Base-by-base conservation (phyloP, 164 flowering plant species). In the Euptelea pleiosperma region DNA sequence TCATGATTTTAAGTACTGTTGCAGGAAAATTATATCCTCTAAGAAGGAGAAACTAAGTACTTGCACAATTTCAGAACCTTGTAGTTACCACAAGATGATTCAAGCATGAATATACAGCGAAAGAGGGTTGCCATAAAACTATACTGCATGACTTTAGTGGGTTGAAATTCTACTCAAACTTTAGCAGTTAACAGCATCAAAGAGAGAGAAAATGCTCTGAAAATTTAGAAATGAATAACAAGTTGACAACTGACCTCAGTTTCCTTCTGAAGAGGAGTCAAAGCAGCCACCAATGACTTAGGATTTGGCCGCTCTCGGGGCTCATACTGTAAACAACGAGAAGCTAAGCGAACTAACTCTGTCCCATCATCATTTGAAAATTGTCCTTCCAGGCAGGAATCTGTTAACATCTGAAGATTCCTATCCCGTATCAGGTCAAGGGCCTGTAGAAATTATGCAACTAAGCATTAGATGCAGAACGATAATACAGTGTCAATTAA, bases 361-460 rank as follows among this genome's bases (percentile, higher is more conserved):
- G 93, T 91, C 14, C 89, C 91, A 61, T 90, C 95, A 72, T 84
- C 87, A 70, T 70, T 70, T 39, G 96, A 79, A 70, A 88, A 86
- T 60, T 91, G 91, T 10, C 98, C 98, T 73, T 91, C 98, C 72
- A 91, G 77, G 70, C 96, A 91, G 55, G 98, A 91, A 75, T 91
- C 98, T 8, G 87, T 86, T 28, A 91, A 73, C 86, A 79, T 88
- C 74, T 84, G 91, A 65, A 88, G 67, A 70, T 88, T 91, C 68
- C 91, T 74, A 75, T 84, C 98, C 48, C 85, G 73, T 61, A 91
- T 91, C 36, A 91, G 68, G 72, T 91, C 98, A 56, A 91, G 83
- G 8, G 98, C 98, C 98, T 91, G 93, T 31, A 43, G 56, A 42
- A 57, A 39, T 39, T 16, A 49, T 39, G 37, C 37, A 56, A 12